phyloP scores from a whole-genome alignment of 2,329 filamentous ascomycete genomes.

The Fusarium praegraminearum region DNA sequence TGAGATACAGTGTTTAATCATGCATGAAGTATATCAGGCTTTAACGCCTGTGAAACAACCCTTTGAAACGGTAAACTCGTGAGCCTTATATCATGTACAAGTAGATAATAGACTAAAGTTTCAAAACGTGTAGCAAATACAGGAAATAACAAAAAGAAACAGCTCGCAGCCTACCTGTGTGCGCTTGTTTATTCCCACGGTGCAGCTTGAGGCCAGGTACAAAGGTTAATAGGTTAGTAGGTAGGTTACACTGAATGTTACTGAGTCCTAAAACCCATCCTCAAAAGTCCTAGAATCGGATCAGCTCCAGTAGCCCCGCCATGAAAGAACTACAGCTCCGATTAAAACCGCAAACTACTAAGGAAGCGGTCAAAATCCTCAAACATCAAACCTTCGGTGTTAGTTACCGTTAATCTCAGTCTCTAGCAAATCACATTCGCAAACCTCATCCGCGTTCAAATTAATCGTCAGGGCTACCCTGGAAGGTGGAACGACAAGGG shows the following conservation, averaged over 20 bases:
- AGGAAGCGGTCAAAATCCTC: constrained; percentile 27
- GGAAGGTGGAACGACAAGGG: constrained; percentile 30
- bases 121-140: background rate
- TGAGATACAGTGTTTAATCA: background rate
- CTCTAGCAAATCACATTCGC: constrained; percentile 26
- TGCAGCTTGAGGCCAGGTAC: background rate
- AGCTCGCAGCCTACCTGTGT: background rate
- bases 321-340: constrained; percentile 12
- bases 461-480: constrained; percentile 36
- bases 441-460: constrained; percentile 34
- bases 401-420: constrained; percentile 35
- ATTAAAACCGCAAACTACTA: constrained; percentile 33
- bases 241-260: constrained; percentile 16
- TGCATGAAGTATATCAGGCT: constrained; percentile 20
- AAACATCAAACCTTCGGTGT: constrained; percentile 22
- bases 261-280: constrained; percentile 23
- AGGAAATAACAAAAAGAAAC: constrained; percentile 1
- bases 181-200: constrained; percentile 19
- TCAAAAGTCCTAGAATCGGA: constrained; percentile 20
- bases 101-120: constrained; percentile 1
- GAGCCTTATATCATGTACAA: background rate
- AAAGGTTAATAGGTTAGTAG: too few relatives aligned
- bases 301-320: constrained; percentile 17
- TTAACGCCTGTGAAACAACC: constrained; percentile 30
- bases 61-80: constrained; percentile 27